A percentile compares a stretch with the other conserved stretches of the same genome.
Evolutionary conservation across 2,329 filamentous ascomycete genomes (phyloP).

Genomic region (Ophioceras dolichostomum): DNA sequence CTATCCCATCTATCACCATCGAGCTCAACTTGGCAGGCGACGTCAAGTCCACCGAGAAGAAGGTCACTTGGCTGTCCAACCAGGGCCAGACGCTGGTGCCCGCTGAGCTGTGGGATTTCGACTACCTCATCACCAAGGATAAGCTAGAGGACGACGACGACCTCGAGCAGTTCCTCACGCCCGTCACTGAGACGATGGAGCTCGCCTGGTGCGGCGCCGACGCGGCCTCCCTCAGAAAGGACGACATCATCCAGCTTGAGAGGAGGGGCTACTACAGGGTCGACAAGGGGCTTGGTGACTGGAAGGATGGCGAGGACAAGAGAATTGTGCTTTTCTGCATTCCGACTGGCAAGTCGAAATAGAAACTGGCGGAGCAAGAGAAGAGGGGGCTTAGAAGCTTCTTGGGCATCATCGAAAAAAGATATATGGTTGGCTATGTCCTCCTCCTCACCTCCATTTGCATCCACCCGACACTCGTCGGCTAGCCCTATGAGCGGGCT

Average conservation of each 20-base stretch:
- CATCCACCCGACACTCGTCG: too few relatives aligned
- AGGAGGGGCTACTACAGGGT: conserved; percentile 85
- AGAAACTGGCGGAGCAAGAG: conserved; percentile 3
- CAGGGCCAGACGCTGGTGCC: conserved; percentile 65
- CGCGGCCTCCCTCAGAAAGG: conserved; percentile 63
- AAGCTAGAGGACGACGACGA: conserved; percentile 81
- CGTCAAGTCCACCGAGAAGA: conserved; percentile 92
- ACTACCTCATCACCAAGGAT: conserved; percentile 91
- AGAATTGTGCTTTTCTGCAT: conserved; percentile 43
- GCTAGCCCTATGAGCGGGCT: too few relatives aligned
- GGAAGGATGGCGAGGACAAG: conserved; percentile 37
- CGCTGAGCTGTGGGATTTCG: conserved; percentile 85
- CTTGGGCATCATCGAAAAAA: too few relatives aligned
- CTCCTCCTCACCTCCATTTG: too few relatives aligned
- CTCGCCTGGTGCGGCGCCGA: conserved; percentile 72
- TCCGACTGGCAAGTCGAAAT: conserved; percentile 41
- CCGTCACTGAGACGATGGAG: conserved; percentile 60
- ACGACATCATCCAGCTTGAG: conserved; percentile 93
- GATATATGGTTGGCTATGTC: too few relatives aligned
- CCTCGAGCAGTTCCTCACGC: conserved; percentile 72
- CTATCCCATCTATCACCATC: conserved; percentile 60
- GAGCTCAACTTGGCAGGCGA: conserved; percentile 89
- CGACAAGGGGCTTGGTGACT: conserved; percentile 48
- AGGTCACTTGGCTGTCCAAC: conserved; percentile 82
- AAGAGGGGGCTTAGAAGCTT: background rate